Evolutionary conservation across 1,139 yeast genomes (phyloP).

Genomic region (Zygosaccharomyces pseudobailii): DNA sequence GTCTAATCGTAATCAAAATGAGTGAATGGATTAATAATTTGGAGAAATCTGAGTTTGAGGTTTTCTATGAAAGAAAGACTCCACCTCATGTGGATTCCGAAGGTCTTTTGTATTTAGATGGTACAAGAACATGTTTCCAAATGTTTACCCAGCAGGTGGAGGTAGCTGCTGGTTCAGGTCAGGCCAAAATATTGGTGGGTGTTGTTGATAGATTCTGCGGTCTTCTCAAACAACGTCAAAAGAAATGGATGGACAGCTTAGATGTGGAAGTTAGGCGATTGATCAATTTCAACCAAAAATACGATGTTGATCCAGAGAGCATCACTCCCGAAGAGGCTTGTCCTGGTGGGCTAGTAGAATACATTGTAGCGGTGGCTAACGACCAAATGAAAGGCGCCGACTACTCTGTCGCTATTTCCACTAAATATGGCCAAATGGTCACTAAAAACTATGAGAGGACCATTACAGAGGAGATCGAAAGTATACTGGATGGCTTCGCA

Average conservation of each 20-base stretch:
- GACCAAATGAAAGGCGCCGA: conserved; percentile 85
- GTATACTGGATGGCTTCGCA: conserved; percentile 69
- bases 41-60: conserved; percentile 56
- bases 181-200: conserved; percentile 76
- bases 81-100: conserved; percentile 75
- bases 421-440: conserved; percentile 60
- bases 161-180: conserved; percentile 84
- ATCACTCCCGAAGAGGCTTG: conserved; percentile 51
- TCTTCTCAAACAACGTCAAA: conserved; percentile 57
- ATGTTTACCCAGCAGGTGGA: conserved; percentile 91
- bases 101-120: conserved; percentile 57
- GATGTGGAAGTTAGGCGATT: conserved; percentile 56
- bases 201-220: conserved; percentile 71
- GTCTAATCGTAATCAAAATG: conserved; percentile 64
- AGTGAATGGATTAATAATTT: conserved; percentile 76
- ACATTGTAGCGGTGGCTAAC: conserved; percentile 77
- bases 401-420: conserved; percentile 68
- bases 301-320: conserved; percentile 36
- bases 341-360: conserved; percentile 76
- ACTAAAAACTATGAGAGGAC: conserved; percentile 56
- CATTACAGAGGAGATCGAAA: conserved; percentile 55
- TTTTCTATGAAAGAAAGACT: conserved; percentile 55
- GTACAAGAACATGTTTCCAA: conserved; percentile 70
- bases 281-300: conserved; percentile 37
- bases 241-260: conserved; percentile 53